These are phyloP conservation scores for Hemisphaericaspora xylofermentans DNA, from an alignment of 1,139 yeast genomes.

Conservation along the genomic window DNA sequence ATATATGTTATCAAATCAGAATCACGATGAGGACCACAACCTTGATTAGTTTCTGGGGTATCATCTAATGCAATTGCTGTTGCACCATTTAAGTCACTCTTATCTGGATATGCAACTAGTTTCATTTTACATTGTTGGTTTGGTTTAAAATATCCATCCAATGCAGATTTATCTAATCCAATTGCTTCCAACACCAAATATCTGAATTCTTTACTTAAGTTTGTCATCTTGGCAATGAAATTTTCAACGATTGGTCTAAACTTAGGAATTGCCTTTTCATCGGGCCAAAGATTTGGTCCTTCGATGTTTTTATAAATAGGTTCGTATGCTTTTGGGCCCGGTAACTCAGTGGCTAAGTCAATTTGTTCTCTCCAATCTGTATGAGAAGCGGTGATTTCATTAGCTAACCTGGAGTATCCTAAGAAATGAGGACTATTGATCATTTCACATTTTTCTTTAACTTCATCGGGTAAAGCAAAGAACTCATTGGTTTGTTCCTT, in stretches of 20 bases:
- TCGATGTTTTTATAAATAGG: constrained; percentile 58
- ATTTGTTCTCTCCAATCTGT: constrained; percentile 70
- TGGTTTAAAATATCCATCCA: constrained; percentile 50
- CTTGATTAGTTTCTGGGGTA: constrained; percentile 51
- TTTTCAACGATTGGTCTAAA: constrained; percentile 46
- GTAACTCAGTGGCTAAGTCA: constrained; percentile 62
- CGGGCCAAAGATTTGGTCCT: constrained; percentile 69
- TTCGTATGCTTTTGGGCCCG: constrained; percentile 43
- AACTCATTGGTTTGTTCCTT: constrained; percentile 46
- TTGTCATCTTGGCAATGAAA: constrained; percentile 50
- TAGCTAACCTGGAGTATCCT: constrained; percentile 66
- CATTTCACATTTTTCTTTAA: constrained; percentile 58
- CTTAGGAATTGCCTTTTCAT: constrained; percentile 44
- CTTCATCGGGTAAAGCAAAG: constrained; percentile 52
- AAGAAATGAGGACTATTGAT: constrained; percentile 62
- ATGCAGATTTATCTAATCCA: constrained; percentile 43
- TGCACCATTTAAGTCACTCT: constrained; percentile 25
- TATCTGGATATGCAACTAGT: constrained; percentile 52
- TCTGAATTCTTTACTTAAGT: constrained; percentile 43
- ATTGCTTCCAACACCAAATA: constrained; percentile 55
- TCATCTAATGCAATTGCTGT: constrained; percentile 37
- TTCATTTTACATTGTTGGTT: constrained; percentile 57
- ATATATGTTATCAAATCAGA: constrained; percentile 64
- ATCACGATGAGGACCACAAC: constrained; percentile 73
- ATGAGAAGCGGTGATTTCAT: constrained; percentile 60